Evolutionary conservation across 2,329 filamentous ascomycete species (phyloP).

Genomic region (Botrytis paeoniae): DNA sequence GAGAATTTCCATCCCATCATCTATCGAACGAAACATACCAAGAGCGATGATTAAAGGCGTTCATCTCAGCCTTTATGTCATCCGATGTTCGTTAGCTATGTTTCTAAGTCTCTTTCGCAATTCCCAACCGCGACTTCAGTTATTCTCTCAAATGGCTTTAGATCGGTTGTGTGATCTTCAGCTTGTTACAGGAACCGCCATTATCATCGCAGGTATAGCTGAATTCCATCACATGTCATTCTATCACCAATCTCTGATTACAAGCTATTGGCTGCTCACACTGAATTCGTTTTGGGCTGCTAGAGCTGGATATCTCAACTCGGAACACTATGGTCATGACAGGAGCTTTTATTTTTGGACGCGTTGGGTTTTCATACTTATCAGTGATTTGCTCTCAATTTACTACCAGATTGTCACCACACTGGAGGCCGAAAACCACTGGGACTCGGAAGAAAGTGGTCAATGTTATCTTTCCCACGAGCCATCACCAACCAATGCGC

Average conservation of each 20-base stretch:
- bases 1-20: not conserved
- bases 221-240: conserved; percentile 20
- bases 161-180: conserved; percentile 24
- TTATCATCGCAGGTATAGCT: conserved; percentile 22
- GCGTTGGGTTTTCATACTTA: conserved; percentile 10
- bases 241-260: conserved; percentile 24
- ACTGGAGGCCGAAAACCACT: conserved; percentile 12
- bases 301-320: conserved; percentile 17
- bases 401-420: conserved; percentile 17
- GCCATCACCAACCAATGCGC: conserved; percentile 10
- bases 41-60: not conserved
- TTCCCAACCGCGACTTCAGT: not conserved
- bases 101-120: conserved; percentile 9
- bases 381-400: conserved; percentile 15
- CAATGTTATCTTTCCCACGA: conserved; percentile 22
- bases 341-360: conserved; percentile 22
- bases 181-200: conserved; percentile 21
- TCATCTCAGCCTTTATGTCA: not conserved
- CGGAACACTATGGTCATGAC: conserved; percentile 8
- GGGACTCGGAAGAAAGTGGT: conserved; percentile 20
- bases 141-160: conserved; percentile 18
- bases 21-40: not conserved
- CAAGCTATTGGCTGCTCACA: conserved; percentile 23
- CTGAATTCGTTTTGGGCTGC: conserved; percentile 24
- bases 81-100: conserved; percentile 3